A percentile compares a stretch with the other conserved stretches of the same genome.
Conservation (phyloP, 2,329 filamentous ascomycete genomes). For the Furcasterigmium furcatum region DNA sequence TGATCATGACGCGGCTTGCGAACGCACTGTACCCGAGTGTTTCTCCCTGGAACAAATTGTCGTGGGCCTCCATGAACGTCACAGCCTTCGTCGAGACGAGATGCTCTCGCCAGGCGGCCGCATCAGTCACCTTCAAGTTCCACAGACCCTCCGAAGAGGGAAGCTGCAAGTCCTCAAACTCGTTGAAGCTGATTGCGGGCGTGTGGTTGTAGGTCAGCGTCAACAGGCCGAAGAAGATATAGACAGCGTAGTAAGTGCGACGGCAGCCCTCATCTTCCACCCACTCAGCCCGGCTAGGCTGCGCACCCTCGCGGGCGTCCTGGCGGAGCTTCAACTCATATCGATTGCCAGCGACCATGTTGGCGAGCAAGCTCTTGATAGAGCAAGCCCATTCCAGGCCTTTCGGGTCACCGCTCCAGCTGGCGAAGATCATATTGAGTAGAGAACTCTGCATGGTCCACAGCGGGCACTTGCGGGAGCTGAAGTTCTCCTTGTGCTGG, state of each 20-base stretch:
- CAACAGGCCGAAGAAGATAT: slow-evolving; percentile 96
- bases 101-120: slow-evolving; percentile 79
- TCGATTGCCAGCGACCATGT: slow-evolving; percentile 97
- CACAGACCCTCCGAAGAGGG: slow-evolving; percentile 92
- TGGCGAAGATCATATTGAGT: slow-evolving; percentile 98
- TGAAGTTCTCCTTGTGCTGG: slow-evolving; percentile 98
- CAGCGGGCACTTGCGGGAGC: slow-evolving; percentile 91
- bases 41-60: slow-evolving; percentile 93
- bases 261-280: slow-evolving; percentile 95
- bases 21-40: slow-evolving; percentile 91
- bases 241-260: slow-evolving; percentile 96
- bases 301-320: slow-evolving; percentile 75
- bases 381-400: slow-evolving; percentile 98
- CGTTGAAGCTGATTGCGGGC: slow-evolving; percentile 95
- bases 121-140: slow-evolving; percentile 80
- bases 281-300: slow-evolving; percentile 84
- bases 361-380: slow-evolving; percentile 95
- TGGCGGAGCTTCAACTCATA: slow-evolving; percentile 94
- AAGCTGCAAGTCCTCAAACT: slow-evolving; percentile 89
- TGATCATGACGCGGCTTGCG: slow-evolving; percentile 97
- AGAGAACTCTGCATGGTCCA: slow-evolving; percentile 98
- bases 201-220: slow-evolving; percentile 98
- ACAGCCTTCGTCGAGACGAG: slow-evolving; percentile 68
- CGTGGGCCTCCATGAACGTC: slow-evolving; percentile 91
- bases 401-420: slow-evolving; percentile 98